Evolutionary conservation across 2,329 filamentous ascomycete genomes (phyloP), one percentile per base, ranked within the genome.

Genomic region (Curvularia verruculosa): DNA sequence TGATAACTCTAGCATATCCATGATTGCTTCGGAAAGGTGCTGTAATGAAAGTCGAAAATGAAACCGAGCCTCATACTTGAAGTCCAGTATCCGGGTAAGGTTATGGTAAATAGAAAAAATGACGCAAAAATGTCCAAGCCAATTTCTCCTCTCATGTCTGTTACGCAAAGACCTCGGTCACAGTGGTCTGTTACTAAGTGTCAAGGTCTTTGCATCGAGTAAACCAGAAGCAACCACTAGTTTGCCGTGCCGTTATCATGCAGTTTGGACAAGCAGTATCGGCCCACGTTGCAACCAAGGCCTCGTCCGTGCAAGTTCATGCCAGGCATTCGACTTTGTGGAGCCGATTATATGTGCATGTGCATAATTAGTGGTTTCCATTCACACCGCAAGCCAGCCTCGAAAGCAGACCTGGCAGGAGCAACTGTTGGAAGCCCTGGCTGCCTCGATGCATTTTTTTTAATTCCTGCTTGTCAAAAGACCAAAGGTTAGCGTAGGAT

Each of bases 241-340:
- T 49, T 7, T 37, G 39, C 55, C 48, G 55, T 54, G 58, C 58
- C 58, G 48, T 56, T 43, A 36, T 48, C 37, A 36, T 55, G 58
- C 58, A 60, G 55, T 9, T 45, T 23, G 39, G 41, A 47, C 37
- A 24, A 52, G 45, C 23, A 52, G 41, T 18, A 54, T 49, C 49
- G 45, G 45, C 28, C 53, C 57, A 59, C 31, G 43, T 44, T 48
- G 39, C 24, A 37, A 44, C n/a, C 23, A 13, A 40, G 23, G 49
- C 31, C 45, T 39, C 31, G 40, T 49, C n/a, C 24, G 41, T 36
- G 34, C 41, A 13, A 28, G 21, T 39, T 44, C 53, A 29, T 19
- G 43, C 34, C 18, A 47, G 47, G 31, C 24, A 24, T 41, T 41
- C 21, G 39, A 54, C 45, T 46, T 21, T 47, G 44, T 34, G 36